A percentile compares a stretch with the other conserved stretches of the same genome.
phyloP scores from a whole-genome alignment of 352 stramenopile genomes.

The Phytophthora rubi region DNA sequence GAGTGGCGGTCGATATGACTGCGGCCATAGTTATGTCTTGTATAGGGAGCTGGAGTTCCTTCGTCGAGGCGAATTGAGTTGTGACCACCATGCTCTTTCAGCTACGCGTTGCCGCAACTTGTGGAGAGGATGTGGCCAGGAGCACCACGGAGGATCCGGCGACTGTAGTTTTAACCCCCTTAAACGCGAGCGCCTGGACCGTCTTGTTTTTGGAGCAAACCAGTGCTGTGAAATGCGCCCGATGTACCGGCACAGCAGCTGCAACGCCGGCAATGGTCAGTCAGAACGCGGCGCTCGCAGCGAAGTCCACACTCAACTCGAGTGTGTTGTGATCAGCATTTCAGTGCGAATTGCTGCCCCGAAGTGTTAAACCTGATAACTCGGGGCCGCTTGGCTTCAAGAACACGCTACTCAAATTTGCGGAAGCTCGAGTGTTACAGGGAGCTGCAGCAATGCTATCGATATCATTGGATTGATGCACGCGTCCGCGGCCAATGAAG shows the following conservation, averaged over 20 bases:
- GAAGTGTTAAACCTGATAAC: background rate
- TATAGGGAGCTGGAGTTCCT: background rate
- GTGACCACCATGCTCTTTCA: background rate
- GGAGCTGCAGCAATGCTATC: background rate
- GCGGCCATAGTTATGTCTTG: slow-evolving; percentile 14
- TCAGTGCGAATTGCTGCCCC: background rate
- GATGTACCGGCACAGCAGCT: slow-evolving; percentile 2
- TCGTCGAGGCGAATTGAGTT: background rate
- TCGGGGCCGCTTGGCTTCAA: background rate
- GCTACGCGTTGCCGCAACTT: background rate
- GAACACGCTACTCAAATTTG: background rate
- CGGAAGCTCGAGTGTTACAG: too few relatives aligned
- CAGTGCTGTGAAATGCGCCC: background rate
- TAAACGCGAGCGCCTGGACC: too few relatives aligned
- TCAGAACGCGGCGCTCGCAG: background rate
- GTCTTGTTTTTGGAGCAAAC: background rate
- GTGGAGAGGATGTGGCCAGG: background rate
- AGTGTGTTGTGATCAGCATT: background rate
- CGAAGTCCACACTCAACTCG: background rate
- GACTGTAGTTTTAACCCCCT: background rate
- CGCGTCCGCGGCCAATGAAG: background rate
- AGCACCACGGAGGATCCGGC: background rate
- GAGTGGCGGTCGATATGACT: slow-evolving; percentile 7
- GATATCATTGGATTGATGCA: background rate
- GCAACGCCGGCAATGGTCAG: slow-evolving; percentile 1